Percentiles rank a stretch among this genome's conserved stretches.
These are phyloP conservation scores for Microsporum audouinii DNA, from an alignment of 2,329 filamentous ascomycete species.

Conservation along the genomic window DNA sequence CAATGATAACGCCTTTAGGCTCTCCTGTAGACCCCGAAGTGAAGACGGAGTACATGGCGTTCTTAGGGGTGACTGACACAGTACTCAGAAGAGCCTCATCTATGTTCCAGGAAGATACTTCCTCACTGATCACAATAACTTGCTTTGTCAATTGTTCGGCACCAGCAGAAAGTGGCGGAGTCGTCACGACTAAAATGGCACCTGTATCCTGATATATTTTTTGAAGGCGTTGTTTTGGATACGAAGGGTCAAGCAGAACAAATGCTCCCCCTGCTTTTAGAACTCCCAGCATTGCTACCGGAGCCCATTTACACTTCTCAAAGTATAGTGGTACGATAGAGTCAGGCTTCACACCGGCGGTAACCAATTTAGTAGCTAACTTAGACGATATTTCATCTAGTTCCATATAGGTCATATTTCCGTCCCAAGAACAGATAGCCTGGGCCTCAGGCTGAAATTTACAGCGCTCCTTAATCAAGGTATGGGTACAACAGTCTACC, in stretches of 20 bases:
- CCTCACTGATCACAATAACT: neutral
- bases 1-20: conserved; percentile 14
- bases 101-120: neutral
- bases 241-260: conserved; percentile 10
- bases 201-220: conserved; percentile 10
- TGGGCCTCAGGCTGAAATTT: conserved; percentile 9
- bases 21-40: conserved; percentile 23
- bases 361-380: conserved; percentile 8
- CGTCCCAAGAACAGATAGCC: conserved; percentile 19
- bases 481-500: conserved; percentile 13
- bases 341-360: conserved; percentile 7
- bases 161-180: neutral
- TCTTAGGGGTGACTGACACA: neutral
- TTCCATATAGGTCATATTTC: conserved; percentile 12
- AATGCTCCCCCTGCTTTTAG: conserved; percentile 15
- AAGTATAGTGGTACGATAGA: conserved; percentile 11
- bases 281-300: conserved; percentile 13
- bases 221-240: conserved; percentile 7
- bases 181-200: conserved; percentile 10
- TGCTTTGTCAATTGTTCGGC: neutral
- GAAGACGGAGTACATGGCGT: conserved; percentile 35
- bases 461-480: conserved; percentile 13
- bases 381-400: conserved; percentile 17
- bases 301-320: conserved; percentile 13
- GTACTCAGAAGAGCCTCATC: neutral